Evolutionary conservation across 108 stramenopile genomes (phyloP), one percentile per base, ranked within the genome.

Genomic region (Chaetoceros muelleri): DNA sequence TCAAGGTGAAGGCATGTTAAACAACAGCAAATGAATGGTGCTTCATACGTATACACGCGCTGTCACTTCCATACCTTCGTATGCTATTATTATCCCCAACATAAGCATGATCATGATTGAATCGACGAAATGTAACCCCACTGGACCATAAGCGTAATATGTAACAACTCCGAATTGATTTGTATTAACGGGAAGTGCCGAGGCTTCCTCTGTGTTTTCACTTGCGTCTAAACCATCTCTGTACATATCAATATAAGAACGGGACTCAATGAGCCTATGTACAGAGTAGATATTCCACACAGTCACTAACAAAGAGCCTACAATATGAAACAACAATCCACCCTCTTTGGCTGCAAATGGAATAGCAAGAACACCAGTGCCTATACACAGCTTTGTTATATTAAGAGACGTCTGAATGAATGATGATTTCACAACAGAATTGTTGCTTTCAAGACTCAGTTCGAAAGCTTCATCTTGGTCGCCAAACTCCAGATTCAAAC

Each of bases 261-360:
- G 0, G 66, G 55, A 34, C 75, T 57, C 27, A 90, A 62, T 26
- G 8, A 51, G 5, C 44, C 79, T 69, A 48, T 80, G 46, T 17
- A 80, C 73, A 10, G 73, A 64, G 53, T 69, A 76, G 18, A 73
- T 69, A 74, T 90, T 90, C 89, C 89, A 90, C 1, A 72, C 20
- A 10, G 73, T 72, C 46, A 86, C 75, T 7, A 50, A 46, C 24
- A 70, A 40, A 52, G 82, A 51, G 13, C 88, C 88, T 49, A 76
- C 24, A 3, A 64, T 28, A 47, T 76, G 60, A 40, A 84, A 76
- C 8, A 86, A 18, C 0, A 82, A 24, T 13, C 88, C 88, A 53
- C 85, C 88, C 59, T 84, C 73, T 58, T 80, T 59, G 24, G 76
- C 70, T 0, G 88, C 82, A 78, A 71, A 90, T 22, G 84, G 81